phyloP scores from a whole-genome alignment of 2,329 filamentous ascomycete genomes.

The Drechslerella stenobrocha region DNA sequence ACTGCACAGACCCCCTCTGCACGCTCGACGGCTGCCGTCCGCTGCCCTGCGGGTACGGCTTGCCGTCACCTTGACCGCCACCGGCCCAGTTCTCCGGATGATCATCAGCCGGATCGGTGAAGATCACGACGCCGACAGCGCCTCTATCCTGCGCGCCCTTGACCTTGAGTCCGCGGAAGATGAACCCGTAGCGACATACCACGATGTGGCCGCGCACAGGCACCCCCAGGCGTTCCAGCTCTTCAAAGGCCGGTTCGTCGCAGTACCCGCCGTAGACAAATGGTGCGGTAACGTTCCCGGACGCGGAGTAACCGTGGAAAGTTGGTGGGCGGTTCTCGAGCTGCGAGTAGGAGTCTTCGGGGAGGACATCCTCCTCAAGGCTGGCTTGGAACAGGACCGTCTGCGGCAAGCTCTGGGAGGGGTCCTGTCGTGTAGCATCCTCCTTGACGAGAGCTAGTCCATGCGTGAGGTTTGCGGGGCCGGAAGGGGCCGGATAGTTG shows the following conservation, averaged over 20 bases:
- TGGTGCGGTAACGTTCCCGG: conserved; percentile 80
- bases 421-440: conserved; percentile 55
- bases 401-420: conserved; percentile 68
- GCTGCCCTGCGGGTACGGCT: conserved; percentile 73
- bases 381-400: conserved; percentile 62
- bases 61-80: conserved; percentile 74
- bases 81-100: conserved; percentile 42
- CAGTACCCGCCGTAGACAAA: conserved; percentile 93
- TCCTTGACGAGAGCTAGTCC: conserved; percentile 62
- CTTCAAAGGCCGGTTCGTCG: conserved; percentile 77
- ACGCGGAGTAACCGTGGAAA: conserved; percentile 90
- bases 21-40: conserved; percentile 82
- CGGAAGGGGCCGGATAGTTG: conserved; percentile 72
- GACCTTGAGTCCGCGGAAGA: conserved; percentile 83
- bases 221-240: conserved; percentile 70
- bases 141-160: conserved; percentile 89
- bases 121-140: conserved; percentile 84
- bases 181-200: conserved; percentile 49
- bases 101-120: conserved; percentile 78
- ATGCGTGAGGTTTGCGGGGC: conserved; percentile 61
- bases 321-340: conserved; percentile 64
- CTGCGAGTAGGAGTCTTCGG: conserved; percentile 24
- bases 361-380: conserved; percentile 71
- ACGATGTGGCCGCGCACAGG: conserved; percentile 78
- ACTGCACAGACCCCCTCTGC: conserved; percentile 76